Evolutionary conservation across 768 basidiomycete species (phyloP), one percentile per base, ranked within the genome.

Genomic region (Leccinum rimulosum): DNA sequence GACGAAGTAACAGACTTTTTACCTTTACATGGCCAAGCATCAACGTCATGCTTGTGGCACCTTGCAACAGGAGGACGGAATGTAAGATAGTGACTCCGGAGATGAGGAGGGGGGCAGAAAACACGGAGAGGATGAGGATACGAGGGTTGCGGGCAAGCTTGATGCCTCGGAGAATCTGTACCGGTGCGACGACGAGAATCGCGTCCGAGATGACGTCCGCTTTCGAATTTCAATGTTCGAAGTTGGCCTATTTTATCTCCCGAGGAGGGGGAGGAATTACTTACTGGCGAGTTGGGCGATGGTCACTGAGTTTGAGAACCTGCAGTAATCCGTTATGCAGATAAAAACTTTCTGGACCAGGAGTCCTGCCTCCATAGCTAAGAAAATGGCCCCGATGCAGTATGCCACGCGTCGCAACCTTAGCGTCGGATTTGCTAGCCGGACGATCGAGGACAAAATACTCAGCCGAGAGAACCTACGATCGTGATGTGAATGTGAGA

Each of bases 401-500:
- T 67, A 65, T 15, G 63, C 60, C 17, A 60, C 35, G 19, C 62
- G 31, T 53, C 63, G 61, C 27, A 58, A 25, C 30, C 49, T 59
- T 47, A 28, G 43, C 1, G 50, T 28, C 0, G 69, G 70, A 30
- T 55, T 61, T 36, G 58, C 52, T 56, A 71, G 59, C 50, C 69
- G 67, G 35, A 63, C 31, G 15, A 73, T 43, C 3, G 70, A 73
- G 38, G 53, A 71, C 6, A 71, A 43, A 14, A 71, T 71, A 36
- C 71, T 73, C 55, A 71, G 67, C 4, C 70, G 58, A 14, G 69
- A 54, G 14, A 66, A 66, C 70, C 70, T 71, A 15, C 22, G 4
- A 52, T 10, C 43, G 56, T 30, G 30, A 12, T 33, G 11, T 45
- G 19, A 19, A 11, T 27, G 31, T 52, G 15, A 25, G 22, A 30